phyloP scores from a whole-genome alignment of 768 basidiomycete genomes.

The Rhodocollybia butyracea region DNA sequence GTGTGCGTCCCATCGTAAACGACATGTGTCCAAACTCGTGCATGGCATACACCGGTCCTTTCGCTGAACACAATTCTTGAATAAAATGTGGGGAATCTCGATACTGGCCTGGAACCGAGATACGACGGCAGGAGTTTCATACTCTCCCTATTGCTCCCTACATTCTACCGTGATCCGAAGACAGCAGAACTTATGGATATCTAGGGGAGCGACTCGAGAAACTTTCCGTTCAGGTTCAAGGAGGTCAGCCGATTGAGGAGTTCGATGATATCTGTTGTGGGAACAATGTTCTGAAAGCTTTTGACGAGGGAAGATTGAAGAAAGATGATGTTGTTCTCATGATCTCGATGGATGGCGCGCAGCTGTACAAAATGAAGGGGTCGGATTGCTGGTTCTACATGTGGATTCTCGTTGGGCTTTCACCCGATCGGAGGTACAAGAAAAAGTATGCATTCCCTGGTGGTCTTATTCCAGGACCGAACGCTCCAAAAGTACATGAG shows the following conservation, averaged over 20 bases:
- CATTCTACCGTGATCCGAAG: constrained; percentile 13
- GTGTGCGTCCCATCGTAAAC: constrained; percentile 14
- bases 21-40: constrained; percentile 22
- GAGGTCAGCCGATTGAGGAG: neutral
- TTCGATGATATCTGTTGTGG: constrained; percentile 14
- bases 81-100: constrained; percentile 21
- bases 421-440: constrained; percentile 24
- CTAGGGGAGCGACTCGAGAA: neutral
- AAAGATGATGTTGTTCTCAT: constrained; percentile 30
- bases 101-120: constrained; percentile 19
- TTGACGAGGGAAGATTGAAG: constrained; percentile 1
- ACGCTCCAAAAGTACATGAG: too few species aligned
- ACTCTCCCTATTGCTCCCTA: constrained; percentile 19
- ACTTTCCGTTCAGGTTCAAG: neutral
- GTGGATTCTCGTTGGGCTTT: constrained; percentile 33
- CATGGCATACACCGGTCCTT: constrained; percentile 24
- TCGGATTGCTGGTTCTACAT: constrained; percentile 33
- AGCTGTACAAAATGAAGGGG: constrained; percentile 34
- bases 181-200: constrained; percentile 8
- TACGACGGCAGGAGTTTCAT: constrained; percentile 7
- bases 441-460: constrained; percentile 27
- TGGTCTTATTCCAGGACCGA: constrained; percentile 25
- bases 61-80: constrained; percentile 13
- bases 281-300: constrained; percentile 9
- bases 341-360: constrained; percentile 36